These are phyloP conservation scores for Wickerhamiella nectarea DNA, from an alignment of 805 yeast genomes.

Conservation along the genomic window DNA sequence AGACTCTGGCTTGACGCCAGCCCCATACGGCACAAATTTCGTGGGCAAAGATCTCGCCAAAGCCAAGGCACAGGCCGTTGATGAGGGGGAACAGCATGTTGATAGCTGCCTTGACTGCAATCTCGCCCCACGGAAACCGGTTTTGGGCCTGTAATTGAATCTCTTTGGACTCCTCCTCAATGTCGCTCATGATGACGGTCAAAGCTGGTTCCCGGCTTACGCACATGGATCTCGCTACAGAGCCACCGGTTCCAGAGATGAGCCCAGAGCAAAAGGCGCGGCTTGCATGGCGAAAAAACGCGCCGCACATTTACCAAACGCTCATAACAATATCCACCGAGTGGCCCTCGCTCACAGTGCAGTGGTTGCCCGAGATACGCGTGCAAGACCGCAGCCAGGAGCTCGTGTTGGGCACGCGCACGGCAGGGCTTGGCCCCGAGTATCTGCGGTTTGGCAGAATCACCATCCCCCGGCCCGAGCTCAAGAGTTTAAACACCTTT, in stretches of 20 bases:
- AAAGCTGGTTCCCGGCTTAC: background rate
- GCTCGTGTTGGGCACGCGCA: constrained; percentile 48
- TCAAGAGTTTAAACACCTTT: constrained; percentile 24
- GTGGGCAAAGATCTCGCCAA: constrained; percentile 89
- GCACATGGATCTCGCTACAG: background rate
- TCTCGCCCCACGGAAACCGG: constrained; percentile 13
- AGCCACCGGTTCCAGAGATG: background rate
- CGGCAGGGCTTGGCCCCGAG: constrained; percentile 45
- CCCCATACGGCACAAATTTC: constrained; percentile 73
- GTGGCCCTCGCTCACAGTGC: constrained; percentile 52
- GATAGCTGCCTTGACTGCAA: constrained; percentile 30
- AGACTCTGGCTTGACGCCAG: constrained; percentile 58
- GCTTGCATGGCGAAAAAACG: constrained; percentile 48
- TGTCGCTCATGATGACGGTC: background rate
- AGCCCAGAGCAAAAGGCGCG: background rate
- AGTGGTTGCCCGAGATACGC: constrained; percentile 48
- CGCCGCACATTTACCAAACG: constrained; percentile 41
- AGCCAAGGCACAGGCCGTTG: constrained; percentile 90
- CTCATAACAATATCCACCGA: constrained; percentile 39
- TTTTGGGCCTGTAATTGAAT: constrained; percentile 4
- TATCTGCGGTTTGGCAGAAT: constrained; percentile 30
- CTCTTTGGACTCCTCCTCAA: constrained; percentile 8
- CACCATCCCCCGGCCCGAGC: constrained; percentile 21
- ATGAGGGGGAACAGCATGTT: constrained; percentile 75
- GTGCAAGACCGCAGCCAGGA: constrained; percentile 25